Percentiles rank a stretch among this genome's conserved stretches.
phyloP scores from a whole-genome alignment of 2,329 filamentous ascomycete genomes.

The Fusarium pilosicola region DNA sequence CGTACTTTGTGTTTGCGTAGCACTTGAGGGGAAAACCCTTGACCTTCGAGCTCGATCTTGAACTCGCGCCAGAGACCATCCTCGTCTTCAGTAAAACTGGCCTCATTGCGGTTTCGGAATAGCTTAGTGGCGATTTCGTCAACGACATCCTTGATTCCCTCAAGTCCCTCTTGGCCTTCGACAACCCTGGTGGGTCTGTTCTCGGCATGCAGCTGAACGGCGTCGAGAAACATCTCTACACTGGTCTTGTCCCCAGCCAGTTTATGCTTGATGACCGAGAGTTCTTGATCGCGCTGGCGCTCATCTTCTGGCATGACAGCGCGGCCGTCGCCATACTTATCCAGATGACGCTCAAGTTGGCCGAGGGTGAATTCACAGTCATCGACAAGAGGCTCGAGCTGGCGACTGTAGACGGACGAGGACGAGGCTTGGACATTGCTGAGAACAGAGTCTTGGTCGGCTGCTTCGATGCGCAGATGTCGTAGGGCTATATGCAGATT shows the following conservation, averaged over 20 bases:
- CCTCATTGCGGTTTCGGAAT: conserved; percentile 55
- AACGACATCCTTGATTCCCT: conserved; percentile 69
- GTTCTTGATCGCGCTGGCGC: conserved; percentile 49
- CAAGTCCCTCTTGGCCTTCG: conserved; percentile 55
- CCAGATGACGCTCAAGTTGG: conserved; percentile 64
- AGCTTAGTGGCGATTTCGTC: conserved; percentile 65
- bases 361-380: conserved; percentile 65
- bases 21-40: conserved; percentile 67
- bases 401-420: conserved; percentile 57
- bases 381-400: conserved; percentile 63
- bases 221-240: conserved; percentile 67
- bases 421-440: conserved; percentile 52
- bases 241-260: conserved; percentile 63
- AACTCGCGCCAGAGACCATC: conserved; percentile 69
- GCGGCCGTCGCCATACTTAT: conserved; percentile 54
- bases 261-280: conserved; percentile 57
- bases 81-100: conserved; percentile 55
- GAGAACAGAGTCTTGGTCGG: conserved; percentile 66
- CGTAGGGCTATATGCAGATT: conserved; percentile 65
- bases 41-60: conserved; percentile 64
- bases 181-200: conserved; percentile 50
- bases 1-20: conserved; percentile 67
- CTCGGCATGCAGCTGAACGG: conserved; percentile 62
- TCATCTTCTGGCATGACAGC: conserved; percentile 42
- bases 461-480: conserved; percentile 66